Conservation (phyloP, 371 early-diverging fungal species). For the Haplosporangium sp. region DNA sequence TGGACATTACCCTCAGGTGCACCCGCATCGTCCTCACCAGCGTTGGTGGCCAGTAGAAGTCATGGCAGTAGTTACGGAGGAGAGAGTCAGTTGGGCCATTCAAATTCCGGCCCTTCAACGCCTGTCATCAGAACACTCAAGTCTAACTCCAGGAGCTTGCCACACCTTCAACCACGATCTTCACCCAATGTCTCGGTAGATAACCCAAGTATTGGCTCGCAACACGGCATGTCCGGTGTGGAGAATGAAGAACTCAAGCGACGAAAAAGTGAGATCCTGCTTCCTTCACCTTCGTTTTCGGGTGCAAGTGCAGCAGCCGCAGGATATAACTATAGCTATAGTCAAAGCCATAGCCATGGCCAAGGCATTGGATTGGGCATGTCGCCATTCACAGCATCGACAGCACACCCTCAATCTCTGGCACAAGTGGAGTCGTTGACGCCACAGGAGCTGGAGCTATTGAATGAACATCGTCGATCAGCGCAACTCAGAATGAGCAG, state of each 20-base stretch:
- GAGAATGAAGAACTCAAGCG: constrained; percentile 38
- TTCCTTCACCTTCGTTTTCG: constrained; percentile 25
- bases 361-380: constrained; percentile 39
- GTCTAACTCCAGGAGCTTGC: constrained; percentile 45
- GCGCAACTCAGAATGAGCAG: constrained; percentile 15
- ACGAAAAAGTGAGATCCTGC: constrained; percentile 35
- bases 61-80: constrained; percentile 4
- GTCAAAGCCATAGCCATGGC: not conserved
- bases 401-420: constrained; percentile 14
- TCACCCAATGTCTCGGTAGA: constrained; percentile 15
- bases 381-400: constrained; percentile 21
- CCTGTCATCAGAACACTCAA: constrained; percentile 37
- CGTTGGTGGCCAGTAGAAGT: constrained; percentile 1
- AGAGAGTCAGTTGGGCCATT: constrained; percentile 11
- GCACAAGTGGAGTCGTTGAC: constrained; percentile 31
- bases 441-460: constrained; percentile 33
- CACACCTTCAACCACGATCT: constrained; percentile 41
- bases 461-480: constrained; percentile 47
- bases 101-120: constrained; percentile 7
- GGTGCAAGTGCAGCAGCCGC: constrained; percentile 4
- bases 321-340: not conserved
- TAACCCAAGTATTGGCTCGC: constrained; percentile 19
- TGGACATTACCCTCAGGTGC: constrained; percentile 23
- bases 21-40: constrained; percentile 9
- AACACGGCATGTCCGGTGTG: constrained; percentile 26